These are phyloP conservation scores for Boletus reticulatus DNA, from an alignment of 768 basidiomycete species.

Conservation along the genomic window DNA sequence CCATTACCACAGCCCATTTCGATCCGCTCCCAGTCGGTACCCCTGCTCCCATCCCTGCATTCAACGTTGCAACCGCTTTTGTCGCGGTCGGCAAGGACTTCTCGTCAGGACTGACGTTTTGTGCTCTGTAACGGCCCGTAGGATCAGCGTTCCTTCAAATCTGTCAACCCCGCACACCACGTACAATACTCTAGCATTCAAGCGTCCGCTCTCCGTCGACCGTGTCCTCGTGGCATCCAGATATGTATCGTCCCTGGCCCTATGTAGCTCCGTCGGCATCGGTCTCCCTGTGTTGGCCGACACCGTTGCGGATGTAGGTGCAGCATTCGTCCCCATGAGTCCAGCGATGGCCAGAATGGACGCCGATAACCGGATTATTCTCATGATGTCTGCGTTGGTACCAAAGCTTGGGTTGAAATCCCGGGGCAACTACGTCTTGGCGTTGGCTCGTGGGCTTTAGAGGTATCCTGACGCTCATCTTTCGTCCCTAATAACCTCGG, in stretches of 20 bases:
- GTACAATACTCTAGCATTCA: conserved; percentile 2
- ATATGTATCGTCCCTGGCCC: conserved; percentile 8
- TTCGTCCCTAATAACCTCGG: conserved; percentile 4
- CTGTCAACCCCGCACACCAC: conserved; percentile 3
- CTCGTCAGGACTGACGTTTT: conserved; percentile 2
- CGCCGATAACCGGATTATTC: not conserved
- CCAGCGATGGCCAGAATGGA: conserved; percentile 4
- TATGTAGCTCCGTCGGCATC: conserved; percentile 12
- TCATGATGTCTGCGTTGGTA: conserved; percentile 6
- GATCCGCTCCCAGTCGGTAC: not conserved
- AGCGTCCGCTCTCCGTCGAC: conserved; percentile 2
- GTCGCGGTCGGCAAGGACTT: not conserved
- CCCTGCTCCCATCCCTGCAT: not conserved
- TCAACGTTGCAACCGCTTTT: not conserved
- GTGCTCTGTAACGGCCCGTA: conserved; percentile 1
- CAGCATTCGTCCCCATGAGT: conserved; percentile 8
- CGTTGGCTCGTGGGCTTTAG: not conserved
- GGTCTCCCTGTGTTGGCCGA: not conserved
- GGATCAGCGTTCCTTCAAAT: not conserved
- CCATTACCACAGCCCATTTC: conserved; percentile 5
- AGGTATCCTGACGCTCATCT: not conserved
- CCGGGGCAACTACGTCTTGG: not conserved
- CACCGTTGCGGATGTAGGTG: conserved; percentile 6
- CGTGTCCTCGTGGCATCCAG: conserved; percentile 1
- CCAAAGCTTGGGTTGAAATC: not conserved